Evolutionary conservation across 805 yeast genomes (phyloP).

Genomic region (Crinitomyces ghanaensis): DNA sequence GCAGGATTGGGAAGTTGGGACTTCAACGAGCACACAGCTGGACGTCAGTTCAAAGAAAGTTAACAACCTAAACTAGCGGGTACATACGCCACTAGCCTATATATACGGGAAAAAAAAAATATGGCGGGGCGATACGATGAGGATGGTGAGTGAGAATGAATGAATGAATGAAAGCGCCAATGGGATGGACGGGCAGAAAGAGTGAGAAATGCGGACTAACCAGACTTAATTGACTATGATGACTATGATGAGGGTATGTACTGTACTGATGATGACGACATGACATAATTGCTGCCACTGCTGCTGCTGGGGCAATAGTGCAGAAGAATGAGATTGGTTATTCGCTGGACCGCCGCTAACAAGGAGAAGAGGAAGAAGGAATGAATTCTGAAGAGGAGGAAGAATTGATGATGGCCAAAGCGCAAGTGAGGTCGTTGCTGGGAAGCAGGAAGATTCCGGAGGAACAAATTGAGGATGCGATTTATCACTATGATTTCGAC

Average conservation of each 20-base stretch:
- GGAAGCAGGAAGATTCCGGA: slow-evolving; percentile 35
- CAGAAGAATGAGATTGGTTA: no score
- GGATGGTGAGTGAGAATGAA: slow-evolving; percentile 7
- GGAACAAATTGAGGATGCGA: slow-evolving; percentile 41
- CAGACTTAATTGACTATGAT: slow-evolving; percentile 8
- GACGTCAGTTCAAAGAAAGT: no score
- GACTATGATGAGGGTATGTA: slow-evolving; percentile 13
- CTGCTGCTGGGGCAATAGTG: no score
- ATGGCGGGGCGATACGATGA: slow-evolving; percentile 6
- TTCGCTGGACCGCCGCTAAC: background rate
- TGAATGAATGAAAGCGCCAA: no score
- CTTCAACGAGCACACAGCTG: no score
- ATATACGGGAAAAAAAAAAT: no score
- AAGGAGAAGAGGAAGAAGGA: slow-evolving; percentile 5
- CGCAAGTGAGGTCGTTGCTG: slow-evolving; percentile 14
- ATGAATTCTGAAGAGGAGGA: slow-evolving; percentile 20
- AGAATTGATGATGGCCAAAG: slow-evolving; percentile 17
- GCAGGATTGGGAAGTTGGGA: no score
- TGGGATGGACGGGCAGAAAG: background rate
- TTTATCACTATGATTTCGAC: slow-evolving; percentile 50
- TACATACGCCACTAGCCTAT: no score
- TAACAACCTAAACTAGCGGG: no score
- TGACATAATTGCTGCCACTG: background rate
- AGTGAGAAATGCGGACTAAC: background rate
- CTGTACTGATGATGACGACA: slow-evolving; percentile 14